A percentile compares a stretch with the other conserved stretches of the same genome.
Conservation (phyloP, 2,329 filamentous ascomycete species). For the Anthostomella pinea region DNA sequence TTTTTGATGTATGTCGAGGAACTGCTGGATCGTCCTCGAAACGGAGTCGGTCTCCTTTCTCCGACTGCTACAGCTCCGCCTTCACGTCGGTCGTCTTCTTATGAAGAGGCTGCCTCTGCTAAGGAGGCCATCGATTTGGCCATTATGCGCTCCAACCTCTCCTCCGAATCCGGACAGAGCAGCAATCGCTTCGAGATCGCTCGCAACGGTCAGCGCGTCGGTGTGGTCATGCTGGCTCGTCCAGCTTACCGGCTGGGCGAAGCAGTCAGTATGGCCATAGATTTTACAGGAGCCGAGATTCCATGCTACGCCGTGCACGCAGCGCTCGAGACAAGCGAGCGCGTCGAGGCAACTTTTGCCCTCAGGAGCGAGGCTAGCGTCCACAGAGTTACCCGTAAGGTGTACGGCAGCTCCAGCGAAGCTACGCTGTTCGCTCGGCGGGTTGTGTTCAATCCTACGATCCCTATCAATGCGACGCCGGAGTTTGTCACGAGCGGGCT, state of each 20-base stretch:
- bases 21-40: constrained; percentile 59
- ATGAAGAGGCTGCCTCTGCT: constrained; percentile 58
- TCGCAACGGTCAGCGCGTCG: constrained; percentile 86
- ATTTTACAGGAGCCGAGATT: constrained; percentile 75
- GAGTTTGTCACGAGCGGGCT: constrained; percentile 91
- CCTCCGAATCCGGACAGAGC: constrained; percentile 67
- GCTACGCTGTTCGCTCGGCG: constrained; percentile 78
- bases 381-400: constrained; percentile 78
- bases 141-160: constrained; percentile 77
- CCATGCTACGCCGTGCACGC: constrained; percentile 83
- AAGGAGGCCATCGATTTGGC: constrained; percentile 90
- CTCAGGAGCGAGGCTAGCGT: constrained; percentile 84
- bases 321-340: constrained; percentile 83
- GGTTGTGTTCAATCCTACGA: constrained; percentile 76
- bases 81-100: constrained; percentile 53
- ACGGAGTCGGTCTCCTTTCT: constrained; percentile 65
- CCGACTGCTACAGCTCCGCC: constrained; percentile 61
- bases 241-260: constrained; percentile 89
- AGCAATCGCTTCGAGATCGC: constrained; percentile 96
- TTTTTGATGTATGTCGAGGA: constrained; percentile 78
- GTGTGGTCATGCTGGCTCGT: constrained; percentile 82
- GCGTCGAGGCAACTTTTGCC: constrained; percentile 74
- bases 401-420: constrained; percentile 75
- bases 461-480: constrained; percentile 80
- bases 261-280: constrained; percentile 76